Base-by-base conservation (phyloP, 129 eudicot genomes). In the Centaurea solstitialis region DNA sequence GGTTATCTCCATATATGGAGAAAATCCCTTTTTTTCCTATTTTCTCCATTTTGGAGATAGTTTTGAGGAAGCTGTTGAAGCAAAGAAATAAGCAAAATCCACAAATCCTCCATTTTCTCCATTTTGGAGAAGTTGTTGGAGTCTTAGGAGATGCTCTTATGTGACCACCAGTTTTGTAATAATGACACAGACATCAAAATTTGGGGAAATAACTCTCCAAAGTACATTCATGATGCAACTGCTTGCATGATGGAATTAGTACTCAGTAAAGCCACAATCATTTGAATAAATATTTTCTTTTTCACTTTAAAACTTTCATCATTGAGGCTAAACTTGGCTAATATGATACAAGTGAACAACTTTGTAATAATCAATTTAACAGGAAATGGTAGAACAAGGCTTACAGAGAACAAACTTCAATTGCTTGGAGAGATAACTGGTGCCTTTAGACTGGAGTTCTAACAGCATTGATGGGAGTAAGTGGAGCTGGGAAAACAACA, bases 361-460 rank as follows among this genome's bases (percentile, higher is more conserved):
- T 53, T 53, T 47, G 59, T 47, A 47, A 47, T 47, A 13, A 47
- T 12, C 59, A 53, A 53, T 53, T 7, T 53, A 53, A 53, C 35
- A 66, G 76, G 76, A 41, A 73, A 73, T 73, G 76, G 7, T 10
- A 73, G 76, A 40, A 21, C 76, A 73, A 12, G 76, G 59, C 7
- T 40, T 8, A 23, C 15, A 39, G 33, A 21, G 37, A 4, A 73
- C 9, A 40, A 45, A 9, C 76, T 73, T 39, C 76, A 73, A 45
- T 45, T 73, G 64, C 76, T 73, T 12, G 10, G 11, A 13, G 64
- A 73, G 20, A 21, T 73, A 22, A 73, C n/a, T 0, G 71, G 71
- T 22, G 71, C 71, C 22, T 66, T 66, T 26, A 66, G 37, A 30
- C 71, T 66, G 71, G 71, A 26, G 71, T 66, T 21, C 6, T 66